Evolutionary conservation across 1,284 basidiomycete genomes (phyloP), one percentile per base, ranked within the genome.

Genomic region (Mycena sp.): DNA sequence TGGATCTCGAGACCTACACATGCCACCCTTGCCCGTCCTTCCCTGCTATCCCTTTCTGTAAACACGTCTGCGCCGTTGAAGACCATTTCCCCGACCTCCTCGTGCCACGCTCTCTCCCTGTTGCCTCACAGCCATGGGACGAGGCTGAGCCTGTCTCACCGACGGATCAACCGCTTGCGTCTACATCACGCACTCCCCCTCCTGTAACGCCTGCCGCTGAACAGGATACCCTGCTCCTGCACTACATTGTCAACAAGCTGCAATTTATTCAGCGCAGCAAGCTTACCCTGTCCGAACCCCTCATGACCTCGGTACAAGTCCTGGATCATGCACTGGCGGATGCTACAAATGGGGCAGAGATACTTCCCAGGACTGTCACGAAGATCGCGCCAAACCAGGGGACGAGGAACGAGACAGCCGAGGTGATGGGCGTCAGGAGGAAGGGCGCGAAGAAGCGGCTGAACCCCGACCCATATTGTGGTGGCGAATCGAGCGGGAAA

Each of bases 21-120:
- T 67, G 62, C 30, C 29, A 28, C 10, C 7, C 26, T 2, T 67
- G 65, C 28, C 62, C 44, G 19, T 55, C 58, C 3, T 67, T 51
- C 49, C 65, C 62, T n/a, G n/a, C n/a, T n/a, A n/a, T n/a, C n/a
- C n/a, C n/a, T n/a, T n/a, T n/a, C n/a, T n/a, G n/a, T n/a, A 46
- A 57, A 23, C 55, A 57, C n/a, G 38, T 48, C 7, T 57, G 55
- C 19, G 55, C 55, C 16, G 45, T 57, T 2, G 55, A 57, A n/a
- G 14, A 48, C n/a, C 38, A 57, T 11, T 48, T 57, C 17, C 55
- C 55, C 4, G 55, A 57, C 30, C 32, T 57, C n/a, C 30, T 57
- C 1, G 32, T 49, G 2, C 55, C 44, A 14, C 44, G 44, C 10
- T 48, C 55, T 7, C 55, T 57, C 12, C 44, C 55, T 21, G 17